These are phyloP conservation scores for Mycena floridula DNA, from an alignment of 768 basidiomycete genomes.

Conservation along the genomic window DNA sequence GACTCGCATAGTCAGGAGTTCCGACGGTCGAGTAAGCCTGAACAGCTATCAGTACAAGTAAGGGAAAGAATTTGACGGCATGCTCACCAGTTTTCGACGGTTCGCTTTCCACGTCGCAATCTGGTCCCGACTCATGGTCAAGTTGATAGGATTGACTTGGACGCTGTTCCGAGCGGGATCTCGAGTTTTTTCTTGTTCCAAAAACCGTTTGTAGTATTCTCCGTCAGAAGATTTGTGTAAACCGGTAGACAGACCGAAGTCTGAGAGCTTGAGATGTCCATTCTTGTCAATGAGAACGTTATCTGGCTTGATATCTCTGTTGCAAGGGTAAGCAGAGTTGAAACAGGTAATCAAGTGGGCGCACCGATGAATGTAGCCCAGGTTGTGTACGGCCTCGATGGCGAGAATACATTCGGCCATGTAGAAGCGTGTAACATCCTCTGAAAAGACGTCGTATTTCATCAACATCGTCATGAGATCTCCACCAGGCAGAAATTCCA, in stretches of 20 bases:
- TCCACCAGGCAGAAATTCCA: conserved; percentile 84
- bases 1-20: conserved; percentile 55
- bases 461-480: conserved; percentile 99
- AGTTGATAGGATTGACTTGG: conserved; percentile 94
- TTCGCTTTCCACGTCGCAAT: conserved; percentile 99
- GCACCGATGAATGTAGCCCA: conserved; percentile 98
- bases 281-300: conserved; percentile 98
- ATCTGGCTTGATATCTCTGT: conserved; percentile 99
- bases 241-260: conserved; percentile 96
- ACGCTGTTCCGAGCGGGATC: conserved; percentile 85
- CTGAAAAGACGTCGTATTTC: conserved; percentile 98
- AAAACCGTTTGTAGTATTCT: conserved; percentile 85
- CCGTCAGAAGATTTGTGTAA: conserved; percentile 95
- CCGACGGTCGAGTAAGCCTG: conserved; percentile 92
- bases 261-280: conserved; percentile 95
- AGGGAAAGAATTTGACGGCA: not conserved
- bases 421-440: conserved; percentile 98
- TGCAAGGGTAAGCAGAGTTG: conserved; percentile 1
- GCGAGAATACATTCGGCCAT: conserved; percentile 98
- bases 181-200: conserved; percentile 69
- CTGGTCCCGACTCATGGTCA: conserved; percentile 94
- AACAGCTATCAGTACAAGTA: not conserved
- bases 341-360: conserved; percentile 17
- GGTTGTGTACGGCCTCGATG: conserved; percentile 95
- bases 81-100: conserved; percentile 80